Evolutionary conservation across 441 rosid species (phyloP).

Genomic region (Codiaeum variegatum): DNA sequence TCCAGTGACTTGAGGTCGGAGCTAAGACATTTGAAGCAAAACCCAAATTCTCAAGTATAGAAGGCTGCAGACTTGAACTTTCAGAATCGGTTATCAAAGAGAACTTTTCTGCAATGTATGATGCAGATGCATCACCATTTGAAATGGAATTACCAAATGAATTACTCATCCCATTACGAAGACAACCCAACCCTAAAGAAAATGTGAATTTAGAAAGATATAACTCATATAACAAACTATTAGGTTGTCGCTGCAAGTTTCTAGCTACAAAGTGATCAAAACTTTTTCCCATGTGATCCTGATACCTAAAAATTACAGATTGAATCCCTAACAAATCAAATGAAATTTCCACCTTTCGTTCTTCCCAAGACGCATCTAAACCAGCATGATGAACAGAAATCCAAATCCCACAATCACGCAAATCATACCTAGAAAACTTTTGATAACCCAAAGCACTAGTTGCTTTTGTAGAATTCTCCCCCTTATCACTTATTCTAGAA

Average conservation of each 20-base stretch:
- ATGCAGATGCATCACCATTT: slow-evolving; percentile 21
- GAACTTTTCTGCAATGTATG: slow-evolving; percentile 27
- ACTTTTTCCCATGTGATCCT: slow-evolving; percentile 40
- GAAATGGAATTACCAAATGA: slow-evolving; percentile 29
- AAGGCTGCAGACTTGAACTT: slow-evolving; percentile 34
- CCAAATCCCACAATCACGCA: slow-evolving; percentile 57
- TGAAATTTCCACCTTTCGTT: slow-evolving; percentile 40
- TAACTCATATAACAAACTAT: slow-evolving; percentile 55
- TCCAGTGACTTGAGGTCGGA: slow-evolving; percentile 38
- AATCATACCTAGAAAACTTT: slow-evolving; percentile 29
- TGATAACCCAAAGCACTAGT: slow-evolving; percentile 33
- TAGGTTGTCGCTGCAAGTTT: slow-evolving; percentile 42
- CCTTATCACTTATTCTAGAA: slow-evolving; percentile 37
- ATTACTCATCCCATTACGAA: slow-evolving; percentile 31
- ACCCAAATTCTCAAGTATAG: slow-evolving; percentile 35
- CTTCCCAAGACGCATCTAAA: slow-evolving; percentile 49
- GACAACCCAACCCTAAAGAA: slow-evolving; percentile 44
- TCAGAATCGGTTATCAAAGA: slow-evolving; percentile 33
- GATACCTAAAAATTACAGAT: slow-evolving; percentile 47
- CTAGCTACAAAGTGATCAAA: slow-evolving; percentile 40
- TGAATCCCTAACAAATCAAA: slow-evolving; percentile 47
- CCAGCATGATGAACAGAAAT: slow-evolving; percentile 45
- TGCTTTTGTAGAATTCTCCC: slow-evolving; percentile 29
- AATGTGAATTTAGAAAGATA: slow-evolving; percentile 55
- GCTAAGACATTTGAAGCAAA: slow-evolving; percentile 35